Percentiles rank a stretch among this genome's conserved stretches.
Evolutionary conservation across 192 early-diverging fungal species (phyloP).

Genomic region (Coemansia interrupta): DNA sequence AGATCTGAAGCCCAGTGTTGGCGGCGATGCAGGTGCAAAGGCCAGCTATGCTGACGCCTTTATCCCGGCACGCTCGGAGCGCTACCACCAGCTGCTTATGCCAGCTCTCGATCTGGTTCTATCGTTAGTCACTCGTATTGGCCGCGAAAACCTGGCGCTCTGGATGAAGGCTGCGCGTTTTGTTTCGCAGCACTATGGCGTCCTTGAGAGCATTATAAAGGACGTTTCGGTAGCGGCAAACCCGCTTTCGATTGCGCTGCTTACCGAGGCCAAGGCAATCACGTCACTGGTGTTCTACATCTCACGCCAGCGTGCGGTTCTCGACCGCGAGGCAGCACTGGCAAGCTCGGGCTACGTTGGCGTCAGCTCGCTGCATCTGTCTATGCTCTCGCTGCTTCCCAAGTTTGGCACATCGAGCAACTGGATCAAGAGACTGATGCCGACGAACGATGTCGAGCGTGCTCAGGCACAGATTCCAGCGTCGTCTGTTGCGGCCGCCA

Average conservation of each 20-base stretch:
- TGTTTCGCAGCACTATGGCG: slow-evolving; percentile 42
- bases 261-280: slow-evolving; percentile 38
- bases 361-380: slow-evolving; percentile 36
- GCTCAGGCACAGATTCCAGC: slow-evolving; percentile 36
- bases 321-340: slow-evolving; percentile 46
- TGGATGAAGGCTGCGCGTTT: slow-evolving; percentile 50
- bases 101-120: slow-evolving; percentile 62
- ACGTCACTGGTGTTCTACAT: slow-evolving; percentile 37
- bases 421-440: slow-evolving; percentile 32
- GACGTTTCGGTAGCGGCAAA: slow-evolving; percentile 26
- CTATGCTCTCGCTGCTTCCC: slow-evolving; percentile 44
- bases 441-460: slow-evolving; percentile 49
- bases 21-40: slow-evolving; percentile 6
- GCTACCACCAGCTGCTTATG: slow-evolving; percentile 62
- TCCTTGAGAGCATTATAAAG: slow-evolving; percentile 40
- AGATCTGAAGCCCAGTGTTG: slow-evolving; percentile 57
- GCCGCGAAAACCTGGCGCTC: slow-evolving; percentile 48
- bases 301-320: slow-evolving; percentile 46
- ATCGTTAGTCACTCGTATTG: slow-evolving; percentile 45
- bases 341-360: slow-evolving; percentile 43
- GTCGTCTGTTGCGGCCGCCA: neutral
- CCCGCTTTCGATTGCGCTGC: slow-evolving; percentile 34
- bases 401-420: slow-evolving; percentile 31
- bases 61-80: slow-evolving; percentile 49
- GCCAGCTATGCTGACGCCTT: slow-evolving; percentile 37